Conservation (phyloP, 2,329 filamentous ascomycete species). For the Diaporthe eres region DNA sequence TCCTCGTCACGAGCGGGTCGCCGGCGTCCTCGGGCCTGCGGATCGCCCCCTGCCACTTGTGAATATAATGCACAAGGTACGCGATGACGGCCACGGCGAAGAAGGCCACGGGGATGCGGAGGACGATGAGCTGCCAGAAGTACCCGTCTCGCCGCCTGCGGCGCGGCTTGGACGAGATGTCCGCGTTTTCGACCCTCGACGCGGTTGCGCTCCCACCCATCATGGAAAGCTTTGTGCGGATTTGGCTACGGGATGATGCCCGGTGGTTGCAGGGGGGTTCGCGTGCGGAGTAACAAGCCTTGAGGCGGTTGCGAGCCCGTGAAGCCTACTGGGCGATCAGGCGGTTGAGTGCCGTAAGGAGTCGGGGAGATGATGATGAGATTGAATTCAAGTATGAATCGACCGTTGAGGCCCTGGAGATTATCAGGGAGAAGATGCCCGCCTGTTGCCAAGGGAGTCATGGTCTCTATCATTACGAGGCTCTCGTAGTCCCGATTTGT, state of each 20-base stretch:
- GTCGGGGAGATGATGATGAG: no score
- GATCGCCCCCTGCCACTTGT: neutral
- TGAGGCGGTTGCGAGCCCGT: neutral
- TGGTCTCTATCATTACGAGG: neutral
- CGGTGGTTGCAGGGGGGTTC: neutral
- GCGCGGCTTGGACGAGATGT: slow-evolving; percentile 5
- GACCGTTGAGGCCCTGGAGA: no score
- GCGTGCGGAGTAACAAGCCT: neutral
- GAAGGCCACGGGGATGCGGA: neutral
- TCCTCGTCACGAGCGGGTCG: neutral
- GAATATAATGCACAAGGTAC: neutral
- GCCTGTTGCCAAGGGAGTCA: neutral
- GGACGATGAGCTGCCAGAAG: slow-evolving; percentile 15
- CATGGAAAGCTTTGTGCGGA: neutral
- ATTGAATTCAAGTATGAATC: neutral
- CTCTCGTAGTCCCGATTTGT: neutral
- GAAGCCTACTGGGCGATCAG: no score
- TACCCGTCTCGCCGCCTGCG: neutral
- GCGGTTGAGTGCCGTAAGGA: neutral
- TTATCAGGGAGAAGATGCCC: neutral
- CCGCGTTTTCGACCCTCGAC: neutral
- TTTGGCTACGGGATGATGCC: neutral
- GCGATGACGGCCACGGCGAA: neutral
- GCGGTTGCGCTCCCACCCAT: neutral
- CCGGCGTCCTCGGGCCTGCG: neutral